phyloP scores from a whole-genome alignment of 306 rosid species.

The Acacia melanoxylon region DNA sequence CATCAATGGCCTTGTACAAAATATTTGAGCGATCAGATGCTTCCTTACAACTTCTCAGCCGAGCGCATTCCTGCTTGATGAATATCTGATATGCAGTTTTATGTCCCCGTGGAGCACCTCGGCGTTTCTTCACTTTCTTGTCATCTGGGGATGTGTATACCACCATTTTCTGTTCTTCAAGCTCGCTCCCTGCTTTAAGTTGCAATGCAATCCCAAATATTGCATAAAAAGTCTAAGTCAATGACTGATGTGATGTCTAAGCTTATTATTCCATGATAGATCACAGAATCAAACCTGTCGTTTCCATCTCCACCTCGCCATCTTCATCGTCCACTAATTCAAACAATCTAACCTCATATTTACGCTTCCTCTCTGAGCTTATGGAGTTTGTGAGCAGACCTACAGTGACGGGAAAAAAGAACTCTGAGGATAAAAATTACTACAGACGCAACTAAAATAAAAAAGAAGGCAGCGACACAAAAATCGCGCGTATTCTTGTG shows the following conservation, averaged over 20 bases:
- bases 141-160: constrained; percentile 3
- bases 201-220: constrained; percentile 5
- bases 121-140: constrained; percentile 32
- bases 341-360: constrained; percentile 5
- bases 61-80: constrained; percentile 47
- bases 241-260: not conserved
- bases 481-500: not conserved
- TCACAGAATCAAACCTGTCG: constrained; percentile 33
- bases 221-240: constrained; percentile 3
- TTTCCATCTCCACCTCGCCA: constrained; percentile 8
- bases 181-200: constrained; percentile 21
- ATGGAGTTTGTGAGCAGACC: not conserved
- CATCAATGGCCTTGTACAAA: constrained; percentile 29
- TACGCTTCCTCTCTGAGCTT: constrained; percentile 25
- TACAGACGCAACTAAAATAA: not conserved
- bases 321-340: constrained; percentile 10
- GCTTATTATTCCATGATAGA: not conserved
- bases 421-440: not conserved
- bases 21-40: not conserved
- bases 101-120: constrained; percentile 10
- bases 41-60: constrained; percentile 22
- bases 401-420: not conserved
- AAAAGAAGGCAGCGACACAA: not conserved
- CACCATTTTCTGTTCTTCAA: constrained; percentile 16
- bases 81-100: constrained; percentile 45